phyloP scores from a whole-genome alignment of 257 asterid species.

The Solanum gandarillasii region DNA sequence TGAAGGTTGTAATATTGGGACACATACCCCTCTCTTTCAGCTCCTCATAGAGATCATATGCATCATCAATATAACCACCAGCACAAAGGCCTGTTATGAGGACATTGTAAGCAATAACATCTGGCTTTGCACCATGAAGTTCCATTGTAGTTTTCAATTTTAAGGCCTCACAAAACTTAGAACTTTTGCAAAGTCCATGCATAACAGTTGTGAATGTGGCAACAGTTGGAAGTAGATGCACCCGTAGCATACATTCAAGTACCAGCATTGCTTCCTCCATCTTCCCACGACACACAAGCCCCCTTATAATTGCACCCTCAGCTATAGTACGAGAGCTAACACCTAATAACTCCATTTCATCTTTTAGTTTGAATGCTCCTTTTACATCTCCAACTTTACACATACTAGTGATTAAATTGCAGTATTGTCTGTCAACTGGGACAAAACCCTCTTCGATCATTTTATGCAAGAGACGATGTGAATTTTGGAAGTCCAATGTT shows the following conservation, averaged over 20 bases:
- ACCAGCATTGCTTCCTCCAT: slow-evolving; percentile 52
- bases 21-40: slow-evolving; percentile 50
- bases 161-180: slow-evolving; percentile 45
- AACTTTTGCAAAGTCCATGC: slow-evolving; percentile 57
- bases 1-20: slow-evolving; percentile 62
- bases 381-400: slow-evolving; percentile 57
- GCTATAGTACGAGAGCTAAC: slow-evolving; percentile 30
- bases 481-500: slow-evolving; percentile 27
- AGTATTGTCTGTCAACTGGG: slow-evolving; percentile 53
- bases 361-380: slow-evolving; percentile 49
- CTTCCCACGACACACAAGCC: slow-evolving; percentile 58
- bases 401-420: slow-evolving; percentile 55
- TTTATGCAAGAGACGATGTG: slow-evolving; percentile 30
- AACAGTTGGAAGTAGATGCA: slow-evolving; percentile 39
- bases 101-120: slow-evolving; percentile 69
- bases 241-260: slow-evolving; percentile 55
- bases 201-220: slow-evolving; percentile 72
- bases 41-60: slow-evolving; percentile 60
- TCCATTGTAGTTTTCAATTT: slow-evolving; percentile 55
- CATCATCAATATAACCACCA: slow-evolving; percentile 25
- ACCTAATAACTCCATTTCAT: slow-evolving; percentile 46
- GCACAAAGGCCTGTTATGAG: slow-evolving; percentile 55
- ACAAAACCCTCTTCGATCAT: slow-evolving; percentile 48
- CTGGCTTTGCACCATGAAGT: slow-evolving; percentile 47
- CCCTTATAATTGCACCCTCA: slow-evolving; percentile 73